Base-by-base conservation (phyloP, 129 eudicot genomes). In the Calendula officinalis region DNA sequence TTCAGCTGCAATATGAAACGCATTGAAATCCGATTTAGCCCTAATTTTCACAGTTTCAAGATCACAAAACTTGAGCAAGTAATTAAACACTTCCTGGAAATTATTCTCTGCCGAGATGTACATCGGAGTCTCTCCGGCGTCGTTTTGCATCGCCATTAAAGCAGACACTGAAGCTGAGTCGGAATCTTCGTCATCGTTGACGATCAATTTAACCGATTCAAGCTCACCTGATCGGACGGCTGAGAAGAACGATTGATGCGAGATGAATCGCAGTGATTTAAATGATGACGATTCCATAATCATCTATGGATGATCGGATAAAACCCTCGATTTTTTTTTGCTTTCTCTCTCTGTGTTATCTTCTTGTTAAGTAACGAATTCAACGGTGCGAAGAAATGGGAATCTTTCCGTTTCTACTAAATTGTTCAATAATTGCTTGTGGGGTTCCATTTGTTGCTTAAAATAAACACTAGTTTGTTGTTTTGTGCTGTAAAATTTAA, bases 1-100 rank as follows among this genome's bases (percentile, higher is more conserved):
- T 35, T 80, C 68, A 46, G 98, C 96, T 15, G 98, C 98, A 6
- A 88, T 79, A 58, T 85, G 91, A 69, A 91, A 91, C 12, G 86
- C 91, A 55, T 85, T 22, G 74, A 85, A 64, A 83, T 86, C 96
- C 0, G 86, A 71, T 64, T 85, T 88, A 8, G 95, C 75, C 83
- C 86, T 85, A 44, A 88, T 79, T 68, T 58, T 68, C 38, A 77
- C 95, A 58, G 63, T 62, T 33, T 78, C 36, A 58, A 80, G 60
- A 72, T 83, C 89, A 83, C 91, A 85, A 35, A 80, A 88, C 64
- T 48, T 62, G 10, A 91, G 56, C 88, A 91, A 83, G 42, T 78
- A 88, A 50, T 50, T 71, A 59, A 91, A 76, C 33, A 80, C 68
- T 12, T 83, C 86, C 15, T 39, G 56, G 32, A 77, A 78, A 52